phyloP scores from a whole-genome alignment of 441 rosid species.

The Gossypium gossypioides region DNA sequence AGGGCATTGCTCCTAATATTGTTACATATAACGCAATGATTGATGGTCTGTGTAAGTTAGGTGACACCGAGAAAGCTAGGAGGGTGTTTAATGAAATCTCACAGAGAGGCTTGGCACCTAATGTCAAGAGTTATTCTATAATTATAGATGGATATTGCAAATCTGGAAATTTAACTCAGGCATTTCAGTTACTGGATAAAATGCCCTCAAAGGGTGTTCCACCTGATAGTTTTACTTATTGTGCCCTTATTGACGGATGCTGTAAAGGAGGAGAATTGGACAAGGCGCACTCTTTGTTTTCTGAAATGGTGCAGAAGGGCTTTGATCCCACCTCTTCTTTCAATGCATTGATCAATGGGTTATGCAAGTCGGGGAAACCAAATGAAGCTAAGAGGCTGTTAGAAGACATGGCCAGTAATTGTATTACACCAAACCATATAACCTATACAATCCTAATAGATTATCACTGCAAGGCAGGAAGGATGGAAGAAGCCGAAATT shows the following conservation, averaged over 20 bases:
- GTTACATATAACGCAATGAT: conserved; percentile 47
- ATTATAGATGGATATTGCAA: conserved; percentile 57
- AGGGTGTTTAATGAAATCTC: conserved; percentile 35
- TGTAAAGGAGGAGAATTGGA: conserved; percentile 40
- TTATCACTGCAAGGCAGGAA: conserved; percentile 39
- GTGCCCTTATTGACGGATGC: conserved; percentile 45
- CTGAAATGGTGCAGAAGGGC: conserved; percentile 33
- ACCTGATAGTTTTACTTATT: conserved; percentile 46
- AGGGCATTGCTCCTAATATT: conserved; percentile 38
- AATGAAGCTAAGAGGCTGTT: conserved; percentile 25
- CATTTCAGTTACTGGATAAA: conserved; percentile 42
- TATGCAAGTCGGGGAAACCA: conserved; percentile 36
- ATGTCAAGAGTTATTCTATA: conserved; percentile 39
- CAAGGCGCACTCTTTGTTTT: conserved; percentile 35
- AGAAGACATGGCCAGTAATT: conserved; percentile 28
- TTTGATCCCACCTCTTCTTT: conserved; percentile 30
- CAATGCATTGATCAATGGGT: conserved; percentile 42
- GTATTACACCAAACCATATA: conserved; percentile 34
- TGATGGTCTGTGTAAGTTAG: conserved; percentile 41
- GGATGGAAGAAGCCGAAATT: conserved; percentile 35
- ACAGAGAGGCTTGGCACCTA: conserved; percentile 35
- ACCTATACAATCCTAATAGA: conserved; percentile 52
- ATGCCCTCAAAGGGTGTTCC: conserved; percentile 38
- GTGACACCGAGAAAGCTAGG: conserved; percentile 35
- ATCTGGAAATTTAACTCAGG: conserved; percentile 37